These are phyloP conservation scores for Fraxinus platypoda DNA, from an alignment of 305 asterid genomes.

Conservation along the genomic window DNA sequence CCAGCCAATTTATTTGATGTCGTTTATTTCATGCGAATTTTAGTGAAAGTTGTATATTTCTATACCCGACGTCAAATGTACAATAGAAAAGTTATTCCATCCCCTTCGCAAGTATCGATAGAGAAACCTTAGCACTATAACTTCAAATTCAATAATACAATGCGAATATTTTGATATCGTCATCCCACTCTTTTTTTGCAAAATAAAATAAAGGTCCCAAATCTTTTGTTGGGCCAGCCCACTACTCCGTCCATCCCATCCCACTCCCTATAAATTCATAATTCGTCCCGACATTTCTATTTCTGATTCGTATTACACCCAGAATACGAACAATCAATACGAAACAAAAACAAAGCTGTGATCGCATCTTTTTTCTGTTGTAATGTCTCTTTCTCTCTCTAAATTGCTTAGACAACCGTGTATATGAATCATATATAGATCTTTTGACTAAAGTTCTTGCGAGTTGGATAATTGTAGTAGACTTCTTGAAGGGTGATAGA, in stretches of 20 bases:
- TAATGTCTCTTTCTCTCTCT: not conserved
- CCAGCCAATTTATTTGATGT: not conserved
- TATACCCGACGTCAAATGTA: not conserved
- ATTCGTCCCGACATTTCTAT: not conserved
- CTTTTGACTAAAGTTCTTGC: not conserved
- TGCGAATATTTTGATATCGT: not conserved
- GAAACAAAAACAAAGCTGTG: not conserved
- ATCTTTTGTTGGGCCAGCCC: not conserved
- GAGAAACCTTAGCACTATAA: not conserved
- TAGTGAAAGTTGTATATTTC: not conserved
- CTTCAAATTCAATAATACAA: not conserved
- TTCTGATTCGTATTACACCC: not conserved
- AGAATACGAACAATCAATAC: not conserved
- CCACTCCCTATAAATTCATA: not conserved
- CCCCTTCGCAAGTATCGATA: not conserved
- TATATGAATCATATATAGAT: not conserved
- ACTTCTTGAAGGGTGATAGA: not conserved
- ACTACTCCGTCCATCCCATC: not conserved
- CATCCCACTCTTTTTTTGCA: not conserved
- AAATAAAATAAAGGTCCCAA: not conserved
- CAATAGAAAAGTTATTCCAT: not conserved
- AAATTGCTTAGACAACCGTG: not conserved
- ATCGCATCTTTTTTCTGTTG: not conserved
- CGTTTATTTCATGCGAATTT: not conserved
- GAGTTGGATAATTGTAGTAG: not conserved